Evolutionary conservation across 495 filamentous ascomycete genomes (phyloP), one percentile per base, ranked within the genome.

Genomic region (Aspergillus taichungensis): DNA sequence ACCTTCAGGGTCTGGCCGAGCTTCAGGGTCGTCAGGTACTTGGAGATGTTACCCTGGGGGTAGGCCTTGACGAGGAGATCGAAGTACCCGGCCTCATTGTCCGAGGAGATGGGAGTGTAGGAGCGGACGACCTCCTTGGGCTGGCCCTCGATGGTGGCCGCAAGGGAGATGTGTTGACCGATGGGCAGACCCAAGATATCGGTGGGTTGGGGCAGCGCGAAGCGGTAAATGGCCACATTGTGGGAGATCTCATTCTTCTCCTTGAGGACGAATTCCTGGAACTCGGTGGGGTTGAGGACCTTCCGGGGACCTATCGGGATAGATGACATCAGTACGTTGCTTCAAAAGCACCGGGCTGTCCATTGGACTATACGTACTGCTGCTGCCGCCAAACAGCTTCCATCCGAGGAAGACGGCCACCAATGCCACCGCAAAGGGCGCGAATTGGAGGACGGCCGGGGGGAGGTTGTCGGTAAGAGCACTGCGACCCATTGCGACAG

Each of bases 161-260:
- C 84, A 60, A 98, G 85, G 49, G 91, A 95, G 71, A 98, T 94
- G 71, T 98, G 92, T 64, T 98, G 92, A 54, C 92, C 92, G 68
- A 96, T 98, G 45, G 92, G 92, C 13, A 98, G 83, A 55, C 92
- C 91, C 50, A 98, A 85, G 63, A 95, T 88, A 56, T 85, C 76
- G 49, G 72, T 83, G 13, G 80, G 69, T 45, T 73, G 64, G 39
- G 90, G 90, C 31, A 98, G 84, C 34, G 72, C 67, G 67, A 97
- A 96, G 54, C 89, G 88, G 75, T 98, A 96, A 69, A 98, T 95
- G 62, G 89, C 87, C 44, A 95, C 91, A 76, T 96, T 97, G 77
- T 95, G 91, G 13, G 91, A 94, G 66, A 95, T 81, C 45, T 87
- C 76, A 30, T 80, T 96, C 75, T 91, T 95, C 64, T 95, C 85